Evolutionary conservation across 2,329 filamentous ascomycete genomes (phyloP), one percentile per base, ranked within the genome.

Genomic region (Penicillium aurantiogriseum): DNA sequence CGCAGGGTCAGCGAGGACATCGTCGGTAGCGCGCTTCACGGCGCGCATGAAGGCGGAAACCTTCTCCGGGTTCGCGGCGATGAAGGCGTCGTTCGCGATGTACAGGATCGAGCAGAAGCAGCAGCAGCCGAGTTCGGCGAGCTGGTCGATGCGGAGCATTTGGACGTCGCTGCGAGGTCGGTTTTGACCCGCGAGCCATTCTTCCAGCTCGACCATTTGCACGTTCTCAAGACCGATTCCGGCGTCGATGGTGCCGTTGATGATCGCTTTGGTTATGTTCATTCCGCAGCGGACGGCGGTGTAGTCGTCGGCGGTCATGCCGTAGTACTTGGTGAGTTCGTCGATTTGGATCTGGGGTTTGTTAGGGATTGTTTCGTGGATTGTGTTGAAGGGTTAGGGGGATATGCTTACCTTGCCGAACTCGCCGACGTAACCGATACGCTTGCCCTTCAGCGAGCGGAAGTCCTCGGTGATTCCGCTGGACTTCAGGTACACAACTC

Each of bases 31-130:
- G 40, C 80, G 82, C 80, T 92, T 92, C 69, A 89, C 85, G 29
- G 89, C 89, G 45, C 82, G 83, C 77, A 91, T 80, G 76, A 92
- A 92, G 43, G 84, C 83, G 57, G 76, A 75, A 3, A 89, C 85
- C 70, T 87, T 86, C 1, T 85, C 86, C 0, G 85, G 85, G 75
- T 90, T 84, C 58, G 83, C 77, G n/a, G 78, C 71, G 44, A 91
- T 74, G 76, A 92, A 92, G 9, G 69, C 69, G 67, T 91, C 88
- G 74, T 92, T 91, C 67, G 86, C 88, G 62, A 92, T 92, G 80
- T 92, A 91, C 40, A 92, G 80, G 72, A 92, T 89, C 29, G 85
- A 86, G 76, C 89, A 92, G 83, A 92, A 92, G 81, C 89, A 92
- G 83, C 89, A 92, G 79, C 89, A 92, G 49, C 89, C 89, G 3